Percentiles rank a stretch among this genome's conserved stretches.
phyloP scores from a whole-genome alignment of 2,329 filamentous ascomycete genomes.

The Pseudocercospora musae region DNA sequence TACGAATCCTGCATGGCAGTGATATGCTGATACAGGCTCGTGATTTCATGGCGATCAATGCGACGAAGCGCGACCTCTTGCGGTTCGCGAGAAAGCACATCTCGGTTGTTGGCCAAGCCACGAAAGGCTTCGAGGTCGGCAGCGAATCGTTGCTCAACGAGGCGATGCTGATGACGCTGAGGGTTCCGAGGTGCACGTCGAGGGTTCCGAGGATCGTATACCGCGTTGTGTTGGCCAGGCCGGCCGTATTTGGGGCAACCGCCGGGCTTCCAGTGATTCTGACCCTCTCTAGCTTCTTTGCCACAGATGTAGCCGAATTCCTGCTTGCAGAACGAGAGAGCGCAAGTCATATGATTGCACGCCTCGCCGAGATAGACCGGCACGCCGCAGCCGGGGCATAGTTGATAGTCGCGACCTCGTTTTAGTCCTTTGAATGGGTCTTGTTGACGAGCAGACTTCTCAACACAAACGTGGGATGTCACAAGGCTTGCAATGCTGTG shows the following conservation, averaged over 20 bases:
- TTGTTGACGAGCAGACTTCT: neutral
- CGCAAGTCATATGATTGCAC: constrained; percentile 11
- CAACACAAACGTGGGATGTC: neutral
- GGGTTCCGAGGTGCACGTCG: neutral
- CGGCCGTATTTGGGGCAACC: constrained; percentile 9
- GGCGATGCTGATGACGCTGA: no score
- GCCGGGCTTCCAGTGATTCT: constrained; percentile 4
- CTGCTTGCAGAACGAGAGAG: neutral
- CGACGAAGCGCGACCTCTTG: neutral
- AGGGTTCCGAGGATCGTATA: neutral
- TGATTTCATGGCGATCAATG: neutral
- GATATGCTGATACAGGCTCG: neutral
- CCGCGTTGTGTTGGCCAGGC: neutral
- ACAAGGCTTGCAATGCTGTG: neutral
- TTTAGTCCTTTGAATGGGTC: constrained; percentile 11
- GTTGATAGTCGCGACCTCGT: constrained; percentile 19
- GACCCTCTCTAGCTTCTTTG: neutral
- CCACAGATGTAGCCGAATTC: constrained; percentile 17
- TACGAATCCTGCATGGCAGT: neutral
- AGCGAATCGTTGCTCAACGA: neutral
- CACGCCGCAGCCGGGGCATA: constrained; percentile 14
- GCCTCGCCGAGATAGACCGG: constrained; percentile 8
- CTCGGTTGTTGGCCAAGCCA: neutral
- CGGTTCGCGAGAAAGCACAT: neutral
- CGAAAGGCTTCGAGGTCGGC: neutral